phyloP scores from a whole-genome alignment of 2,329 filamentous ascomycete species.

The Trichoderma sp. region DNA sequence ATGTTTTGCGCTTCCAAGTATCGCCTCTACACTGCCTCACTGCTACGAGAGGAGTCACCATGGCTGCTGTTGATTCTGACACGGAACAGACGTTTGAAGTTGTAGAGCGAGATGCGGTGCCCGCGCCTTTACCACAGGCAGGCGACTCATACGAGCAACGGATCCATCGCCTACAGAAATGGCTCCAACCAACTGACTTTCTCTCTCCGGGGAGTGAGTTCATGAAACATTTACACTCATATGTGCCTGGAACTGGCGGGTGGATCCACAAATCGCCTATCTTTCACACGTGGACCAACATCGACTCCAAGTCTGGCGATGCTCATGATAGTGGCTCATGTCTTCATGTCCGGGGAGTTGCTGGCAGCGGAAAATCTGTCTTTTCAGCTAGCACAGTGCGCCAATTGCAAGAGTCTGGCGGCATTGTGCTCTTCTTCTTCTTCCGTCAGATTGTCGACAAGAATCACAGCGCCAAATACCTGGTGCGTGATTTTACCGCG shows the following conservation, averaged over 20 bases:
- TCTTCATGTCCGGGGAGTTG: background rate
- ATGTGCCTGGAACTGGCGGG: background rate
- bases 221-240: background rate
- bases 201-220: background rate
- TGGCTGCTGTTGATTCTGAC: background rate
- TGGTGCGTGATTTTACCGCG: background rate
- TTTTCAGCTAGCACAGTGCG: background rate
- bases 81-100: background rate
- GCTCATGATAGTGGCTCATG: background rate
- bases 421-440: background rate
- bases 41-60: background rate
- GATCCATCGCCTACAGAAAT: background rate
- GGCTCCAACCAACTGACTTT: background rate
- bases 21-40: background rate
- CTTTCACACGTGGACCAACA: background rate
- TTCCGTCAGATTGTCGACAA: constrained; percentile 2
- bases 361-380: background rate
- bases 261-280: background rate
- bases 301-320: background rate
- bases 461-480: background rate
- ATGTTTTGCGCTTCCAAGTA: background rate
- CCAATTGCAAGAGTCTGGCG: background rate
- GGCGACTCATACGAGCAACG: background rate
- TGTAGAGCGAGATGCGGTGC: background rate
- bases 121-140: background rate